These are phyloP conservation scores for Trichoderma arundinaceum DNA, from an alignment of 2,329 filamentous ascomycete species.

Conservation along the genomic window DNA sequence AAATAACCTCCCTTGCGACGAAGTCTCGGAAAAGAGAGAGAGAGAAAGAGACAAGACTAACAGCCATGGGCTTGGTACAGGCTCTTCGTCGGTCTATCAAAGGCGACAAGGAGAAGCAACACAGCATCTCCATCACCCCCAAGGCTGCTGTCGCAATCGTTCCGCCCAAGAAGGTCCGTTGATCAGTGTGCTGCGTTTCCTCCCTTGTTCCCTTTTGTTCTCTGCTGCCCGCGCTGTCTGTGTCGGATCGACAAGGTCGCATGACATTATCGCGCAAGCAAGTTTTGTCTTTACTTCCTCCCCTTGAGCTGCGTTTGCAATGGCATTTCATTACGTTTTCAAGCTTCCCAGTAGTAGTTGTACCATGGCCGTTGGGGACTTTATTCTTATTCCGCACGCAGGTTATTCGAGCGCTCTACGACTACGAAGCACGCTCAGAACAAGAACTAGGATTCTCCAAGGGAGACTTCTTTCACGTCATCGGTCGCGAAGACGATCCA, in stretches of 20 bases:
- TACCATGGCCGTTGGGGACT: neutral
- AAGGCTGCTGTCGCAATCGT: conserved; percentile 89
- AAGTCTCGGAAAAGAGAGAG: conserved; percentile 18
- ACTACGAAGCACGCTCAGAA: conserved; percentile 77
- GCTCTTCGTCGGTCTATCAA: conserved; percentile 88
- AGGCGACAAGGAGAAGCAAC: conserved; percentile 79
- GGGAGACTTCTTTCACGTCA: conserved; percentile 98
- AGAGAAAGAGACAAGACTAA: conserved; percentile 44
- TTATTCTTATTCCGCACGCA: conserved; percentile 46
- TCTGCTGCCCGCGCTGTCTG: neutral
- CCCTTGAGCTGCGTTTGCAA: conserved; percentile 20
- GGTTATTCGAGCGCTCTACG: conserved; percentile 97
- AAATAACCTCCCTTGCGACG: conserved; percentile 24
- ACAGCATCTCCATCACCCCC: conserved; percentile 73
- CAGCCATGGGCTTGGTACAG: conserved; percentile 58
- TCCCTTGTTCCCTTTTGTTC: neutral
- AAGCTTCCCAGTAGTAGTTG: conserved; percentile 13
- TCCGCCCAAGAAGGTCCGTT: conserved; percentile 85
- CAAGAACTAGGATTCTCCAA: conserved; percentile 90
- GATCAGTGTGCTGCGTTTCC: conserved; percentile 14
- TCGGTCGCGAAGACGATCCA: conserved; percentile 88
- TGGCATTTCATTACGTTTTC: conserved; percentile 29
- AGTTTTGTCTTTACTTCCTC: neutral
- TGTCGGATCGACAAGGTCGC: conserved; percentile 23
- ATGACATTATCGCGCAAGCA: conserved; percentile 29